Evolutionary conservation across 257 asterid genomes (phyloP), one percentile per base, ranked within the genome.

Genomic region (Nicotiana undulata): DNA sequence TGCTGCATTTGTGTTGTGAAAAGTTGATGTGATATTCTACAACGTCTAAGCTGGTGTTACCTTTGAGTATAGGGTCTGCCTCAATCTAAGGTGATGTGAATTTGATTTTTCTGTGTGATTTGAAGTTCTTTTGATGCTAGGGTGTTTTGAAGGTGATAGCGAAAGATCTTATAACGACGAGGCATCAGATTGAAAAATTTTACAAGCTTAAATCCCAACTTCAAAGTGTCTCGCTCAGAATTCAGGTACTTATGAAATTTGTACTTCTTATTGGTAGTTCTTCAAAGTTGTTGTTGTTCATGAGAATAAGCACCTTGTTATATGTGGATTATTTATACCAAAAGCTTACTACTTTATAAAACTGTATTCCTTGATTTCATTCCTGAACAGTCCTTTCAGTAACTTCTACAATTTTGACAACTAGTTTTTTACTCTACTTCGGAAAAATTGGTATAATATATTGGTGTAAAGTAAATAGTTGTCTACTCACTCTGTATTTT

Each of bases 161-260:
- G 28, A 26, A 26, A 26, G 28, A 26, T 26, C 28, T 26, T 26
- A 26, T 26, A 26, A 26, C 1, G 28, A 26, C 1, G 28, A 26
- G 28, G 28, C 28, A 26, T 26, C 28, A 26, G 34, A 80, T 93
- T 81, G 98, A 94, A 83, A 93, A 93, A 83, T 94, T 94, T 85
- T 94, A 93, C 88, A 94, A 94, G 90, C 93, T 93, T 65, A 94
- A 94, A 85, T 94, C 98, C 82, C 97, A 94, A 88, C 97, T 94
- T 79, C 97, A 93, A 89, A 97, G 97, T 20, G 97, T 94, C 75
- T 91, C 98, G 31, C 97, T 94, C 83, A 89, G 97, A 89, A 94
- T 94, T 74, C 98, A 94, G 98, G 97, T 91, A 84, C 0, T 44
- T 31, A 70, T 51, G 46, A 18, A 55, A 18, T 51, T 12, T 51